Evolutionary conservation across 352 stramenopile genomes (phyloP).

Genomic region (Pythium scleroteichum): DNA sequence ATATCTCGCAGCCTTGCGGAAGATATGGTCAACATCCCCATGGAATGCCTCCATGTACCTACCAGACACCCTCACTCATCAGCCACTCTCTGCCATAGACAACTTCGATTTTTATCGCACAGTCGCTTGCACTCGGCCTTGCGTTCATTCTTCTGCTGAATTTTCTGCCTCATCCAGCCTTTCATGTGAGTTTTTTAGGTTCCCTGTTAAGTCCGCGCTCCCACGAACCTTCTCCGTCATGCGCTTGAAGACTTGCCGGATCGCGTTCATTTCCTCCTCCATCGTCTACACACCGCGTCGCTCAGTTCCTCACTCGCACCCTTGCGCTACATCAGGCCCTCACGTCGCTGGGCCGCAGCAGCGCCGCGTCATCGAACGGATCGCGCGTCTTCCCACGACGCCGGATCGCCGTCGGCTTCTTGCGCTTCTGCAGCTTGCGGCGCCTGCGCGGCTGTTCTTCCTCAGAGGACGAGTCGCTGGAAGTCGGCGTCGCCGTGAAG

Average conservation of each 20-base stretch:
- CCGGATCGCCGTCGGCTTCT: slow-evolving; percentile 10
- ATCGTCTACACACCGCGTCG: slow-evolving; percentile 8
- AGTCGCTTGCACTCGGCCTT: slow-evolving; percentile 29
- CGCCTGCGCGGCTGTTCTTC: neutral
- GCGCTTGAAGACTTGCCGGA: slow-evolving; percentile 32
- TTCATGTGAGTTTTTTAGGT: no score
- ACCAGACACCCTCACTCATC: neutral
- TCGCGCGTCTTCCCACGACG: neutral
- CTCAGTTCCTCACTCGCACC: neutral
- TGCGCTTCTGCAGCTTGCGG: slow-evolving; percentile 16
- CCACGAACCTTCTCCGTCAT: slow-evolving; percentile 32
- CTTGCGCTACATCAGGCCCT: neutral
- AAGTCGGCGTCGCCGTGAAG: slow-evolving; percentile 11
- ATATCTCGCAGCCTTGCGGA: slow-evolving; percentile 12
- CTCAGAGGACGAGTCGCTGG: neutral
- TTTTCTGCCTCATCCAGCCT: slow-evolving; percentile 20
- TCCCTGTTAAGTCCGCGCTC: neutral
- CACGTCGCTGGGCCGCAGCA: slow-evolving; percentile 16
- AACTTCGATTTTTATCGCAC: slow-evolving; percentile 20
- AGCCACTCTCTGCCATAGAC: neutral
- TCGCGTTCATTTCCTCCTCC: slow-evolving; percentile 32
- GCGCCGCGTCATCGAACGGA: slow-evolving; percentile 8
- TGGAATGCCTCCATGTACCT: slow-evolving; percentile 29
- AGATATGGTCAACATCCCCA: slow-evolving; percentile 24
- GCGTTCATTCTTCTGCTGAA: slow-evolving; percentile 28